phyloP scores from a whole-genome alignment of 148 eudicot species.

The Fagopyrum esculentum region DNA sequence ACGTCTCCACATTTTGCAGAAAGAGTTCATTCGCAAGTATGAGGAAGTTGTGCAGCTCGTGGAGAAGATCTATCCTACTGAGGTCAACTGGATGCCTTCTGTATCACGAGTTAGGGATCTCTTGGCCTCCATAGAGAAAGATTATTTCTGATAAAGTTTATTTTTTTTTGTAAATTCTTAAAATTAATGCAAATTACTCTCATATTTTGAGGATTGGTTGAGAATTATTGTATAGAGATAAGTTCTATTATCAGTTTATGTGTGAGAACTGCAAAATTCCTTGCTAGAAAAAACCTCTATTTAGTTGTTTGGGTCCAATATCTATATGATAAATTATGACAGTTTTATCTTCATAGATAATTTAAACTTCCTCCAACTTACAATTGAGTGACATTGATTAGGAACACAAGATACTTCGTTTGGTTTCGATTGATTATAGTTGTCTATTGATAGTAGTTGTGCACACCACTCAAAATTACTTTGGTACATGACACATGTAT shows the following conservation, averaged over 20 bases:
- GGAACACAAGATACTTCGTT: too few relatives aligned
- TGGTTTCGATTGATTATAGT: too few relatives aligned
- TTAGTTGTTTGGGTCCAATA: too few relatives aligned
- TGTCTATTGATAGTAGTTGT: too few relatives aligned
- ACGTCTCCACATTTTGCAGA: conserved; percentile 28
- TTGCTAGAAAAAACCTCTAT: too few relatives aligned
- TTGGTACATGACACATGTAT: too few relatives aligned
- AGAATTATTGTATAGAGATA: not conserved
- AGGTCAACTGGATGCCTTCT: conserved; percentile 33
- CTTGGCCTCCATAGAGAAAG: conserved; percentile 35
- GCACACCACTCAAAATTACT: too few relatives aligned
- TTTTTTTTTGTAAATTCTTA: not conserved
- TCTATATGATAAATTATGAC: too few relatives aligned
- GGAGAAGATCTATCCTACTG: conserved; percentile 47
- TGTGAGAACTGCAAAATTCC: too few relatives aligned
- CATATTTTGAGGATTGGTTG: not conserved
- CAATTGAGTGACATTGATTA: too few relatives aligned
- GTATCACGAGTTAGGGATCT: conserved; percentile 50
- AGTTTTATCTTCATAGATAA: too few relatives aligned
- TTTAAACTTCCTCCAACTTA: too few relatives aligned
- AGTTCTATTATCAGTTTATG: not conserved
- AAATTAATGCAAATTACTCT: not conserved
- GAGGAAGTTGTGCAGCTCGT: conserved; percentile 52
- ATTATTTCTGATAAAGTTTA: not conserved
- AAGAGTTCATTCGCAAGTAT: conserved; percentile 58